phyloP scores from a whole-genome alignment of 805 yeast species.

The Yueomyces sinensis region DNA sequence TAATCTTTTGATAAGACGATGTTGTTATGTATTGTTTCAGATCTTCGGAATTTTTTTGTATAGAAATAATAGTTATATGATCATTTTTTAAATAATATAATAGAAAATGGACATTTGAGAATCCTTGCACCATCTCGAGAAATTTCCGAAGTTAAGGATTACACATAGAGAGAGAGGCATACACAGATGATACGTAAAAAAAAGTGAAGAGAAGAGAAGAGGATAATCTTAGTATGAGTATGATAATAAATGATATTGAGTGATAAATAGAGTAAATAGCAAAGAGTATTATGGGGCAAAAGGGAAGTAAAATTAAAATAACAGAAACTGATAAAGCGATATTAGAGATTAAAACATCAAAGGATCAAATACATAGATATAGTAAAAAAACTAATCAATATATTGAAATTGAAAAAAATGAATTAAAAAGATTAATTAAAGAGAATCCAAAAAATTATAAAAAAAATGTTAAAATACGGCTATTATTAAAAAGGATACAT shows the following conservation, averaged over 20 bases:
- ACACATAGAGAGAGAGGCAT: too few species aligned
- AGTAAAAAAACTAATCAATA: constrained; percentile 38
- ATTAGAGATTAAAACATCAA: constrained; percentile 72
- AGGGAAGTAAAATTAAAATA: constrained; percentile 40
- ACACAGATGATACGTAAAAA: too few species aligned
- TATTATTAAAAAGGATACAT: constrained; percentile 63
- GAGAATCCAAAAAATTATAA: constrained; percentile 34
- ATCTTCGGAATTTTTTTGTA: too few species aligned
- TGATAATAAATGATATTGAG: too few species aligned
- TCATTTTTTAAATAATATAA: too few species aligned
- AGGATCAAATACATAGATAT: constrained; percentile 73
- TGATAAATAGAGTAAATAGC: not conserved
- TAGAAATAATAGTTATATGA: too few species aligned
- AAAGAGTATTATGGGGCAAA: constrained; percentile 22
- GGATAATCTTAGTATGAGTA: not conserved
- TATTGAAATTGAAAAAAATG: constrained; percentile 42
- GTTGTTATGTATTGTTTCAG: too few species aligned
- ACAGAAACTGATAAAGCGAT: constrained; percentile 81
- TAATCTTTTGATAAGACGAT: too few species aligned
- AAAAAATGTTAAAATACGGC: constrained; percentile 39
- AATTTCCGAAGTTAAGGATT: too few species aligned
- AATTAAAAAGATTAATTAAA: constrained; percentile 20
- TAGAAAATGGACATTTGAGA: too few species aligned
- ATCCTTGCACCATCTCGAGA: too few species aligned
- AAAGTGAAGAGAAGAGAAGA: not conserved